Evolutionary conservation across 441 rosid species (phyloP).

Genomic region (Viola pubescens): DNA sequence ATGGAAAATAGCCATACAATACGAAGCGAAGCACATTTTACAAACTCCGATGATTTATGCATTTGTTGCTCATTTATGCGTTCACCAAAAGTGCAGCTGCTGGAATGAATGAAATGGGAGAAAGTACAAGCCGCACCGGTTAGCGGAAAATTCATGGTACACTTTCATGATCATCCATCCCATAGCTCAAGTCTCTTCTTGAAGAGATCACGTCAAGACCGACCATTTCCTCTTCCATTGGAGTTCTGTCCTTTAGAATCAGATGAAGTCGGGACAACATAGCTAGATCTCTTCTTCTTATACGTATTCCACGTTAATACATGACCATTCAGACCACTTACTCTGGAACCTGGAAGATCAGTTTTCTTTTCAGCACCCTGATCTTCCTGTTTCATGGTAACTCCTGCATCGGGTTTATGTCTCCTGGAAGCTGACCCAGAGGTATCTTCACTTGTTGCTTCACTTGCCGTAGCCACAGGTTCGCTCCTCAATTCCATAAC

Average conservation of each 20-base stretch:
- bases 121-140: conserved; percentile 1
- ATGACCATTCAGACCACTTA: conserved; percentile 36
- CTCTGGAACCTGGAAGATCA: conserved; percentile 28
- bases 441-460: conserved; percentile 65
- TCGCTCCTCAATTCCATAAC: conserved; percentile 25
- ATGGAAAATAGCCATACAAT: neutral
- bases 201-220: conserved; percentile 20
- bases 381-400: conserved; percentile 28
- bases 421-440: conserved; percentile 39
- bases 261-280: conserved; percentile 52
- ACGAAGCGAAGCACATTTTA: neutral
- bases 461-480: conserved; percentile 36
- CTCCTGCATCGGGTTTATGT: conserved; percentile 27
- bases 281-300: conserved; percentile 85
- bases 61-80: neutral
- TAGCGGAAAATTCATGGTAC: neutral
- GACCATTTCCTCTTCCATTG: conserved; percentile 55
- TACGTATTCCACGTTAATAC: conserved; percentile 71
- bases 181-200: neutral
- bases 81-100: conserved; percentile 3
- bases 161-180: conserved; percentile 11
- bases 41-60: conserved; percentile 5
- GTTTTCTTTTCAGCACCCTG: conserved; percentile 27
- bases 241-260: conserved; percentile 72
- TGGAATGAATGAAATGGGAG: conserved; percentile 1